Percentiles rank a stretch among this genome's conserved stretches.
phyloP scores from a whole-genome alignment of 495 filamentous ascomycete genomes.

The Clohesyomyces aquaticus region DNA sequence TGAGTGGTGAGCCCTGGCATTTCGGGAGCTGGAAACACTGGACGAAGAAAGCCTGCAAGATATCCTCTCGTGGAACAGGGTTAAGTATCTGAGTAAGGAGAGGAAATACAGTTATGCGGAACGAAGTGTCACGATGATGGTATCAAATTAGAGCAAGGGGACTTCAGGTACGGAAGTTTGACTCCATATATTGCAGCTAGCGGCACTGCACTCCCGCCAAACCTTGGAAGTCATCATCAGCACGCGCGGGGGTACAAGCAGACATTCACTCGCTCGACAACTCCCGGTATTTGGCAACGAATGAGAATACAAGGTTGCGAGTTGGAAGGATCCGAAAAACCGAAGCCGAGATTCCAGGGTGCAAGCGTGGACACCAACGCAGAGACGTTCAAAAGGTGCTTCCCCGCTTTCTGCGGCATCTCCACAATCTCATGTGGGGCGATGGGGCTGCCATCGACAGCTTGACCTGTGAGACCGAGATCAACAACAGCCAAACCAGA shows the following conservation, averaged over 20 bases:
- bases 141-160: neutral
- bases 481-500: neutral
- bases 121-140: neutral
- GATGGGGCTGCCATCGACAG: slow-evolving; percentile 1
- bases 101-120: neutral
- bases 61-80: too few relatives aligned
- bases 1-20: slow-evolving; percentile 39
- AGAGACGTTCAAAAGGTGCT: neutral
- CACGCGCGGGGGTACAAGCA: too few relatives aligned
- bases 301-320: too few relatives aligned
- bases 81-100: too few relatives aligned
- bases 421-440: slow-evolving; percentile 12
- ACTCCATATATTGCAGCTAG: slow-evolving; percentile 6
- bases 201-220: neutral
- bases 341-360: too few relatives aligned
- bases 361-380: neutral
- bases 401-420: neutral
- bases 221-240: neutral
- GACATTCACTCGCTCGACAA: too few relatives aligned
- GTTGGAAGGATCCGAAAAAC: too few relatives aligned
- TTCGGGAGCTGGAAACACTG: neutral
- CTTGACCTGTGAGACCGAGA: neutral
- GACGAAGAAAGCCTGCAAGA: neutral
- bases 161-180: neutral
- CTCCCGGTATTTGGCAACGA: neutral